Base-by-base conservation (phyloP, 805 yeast species). In the Diddensiella caesifluorescens region DNA sequence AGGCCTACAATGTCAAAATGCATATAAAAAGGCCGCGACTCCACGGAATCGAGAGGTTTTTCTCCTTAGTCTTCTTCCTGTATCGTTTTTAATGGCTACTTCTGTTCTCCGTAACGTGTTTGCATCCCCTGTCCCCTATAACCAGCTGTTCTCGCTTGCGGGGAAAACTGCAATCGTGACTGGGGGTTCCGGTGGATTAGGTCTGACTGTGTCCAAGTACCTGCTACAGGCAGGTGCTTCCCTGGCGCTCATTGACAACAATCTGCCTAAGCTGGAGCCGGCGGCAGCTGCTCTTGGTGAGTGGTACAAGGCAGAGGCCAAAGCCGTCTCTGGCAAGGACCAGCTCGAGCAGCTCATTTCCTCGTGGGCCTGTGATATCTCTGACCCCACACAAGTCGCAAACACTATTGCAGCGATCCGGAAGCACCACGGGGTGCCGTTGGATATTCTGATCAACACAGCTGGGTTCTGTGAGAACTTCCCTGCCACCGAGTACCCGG, bases 391-490 rank as follows among this genome's bases (percentile, higher is more conserved):
- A 30, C 61, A 69, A 38, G 89, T 83, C 42, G 80, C 77, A 38
- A 62, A 64, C 22, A 68, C 75, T 4, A 79, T 82, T 56, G 52
- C 61, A 18, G 68, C 71, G 26, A 73, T 79, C 50, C 73, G 74
- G 53, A 69, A 65, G 38, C 79, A 73, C 57, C 83, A 80, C 60
- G 77, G 74, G 22, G 67, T 71, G 46, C 69, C 79, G 33, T 79
- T 87, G 28, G 77, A 79, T 52, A 67, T 82, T 49, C 69, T 83
- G 52, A 73, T 83, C 47, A 82, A 83, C 69, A 73, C 87, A 39
- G 92, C 94, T n/a, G 92, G 94, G 10, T 83, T 79, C 67, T 80
- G 88, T 58, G 88, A 83, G 63, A 83, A 83, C 69, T 75, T 71
- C 65, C 76, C 86, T 2, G 90, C 90, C 21, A 76, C 79, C 54